Base-by-base conservation (phyloP, 139 green algal genomes). In the Volvox reticuliferus region DNA sequence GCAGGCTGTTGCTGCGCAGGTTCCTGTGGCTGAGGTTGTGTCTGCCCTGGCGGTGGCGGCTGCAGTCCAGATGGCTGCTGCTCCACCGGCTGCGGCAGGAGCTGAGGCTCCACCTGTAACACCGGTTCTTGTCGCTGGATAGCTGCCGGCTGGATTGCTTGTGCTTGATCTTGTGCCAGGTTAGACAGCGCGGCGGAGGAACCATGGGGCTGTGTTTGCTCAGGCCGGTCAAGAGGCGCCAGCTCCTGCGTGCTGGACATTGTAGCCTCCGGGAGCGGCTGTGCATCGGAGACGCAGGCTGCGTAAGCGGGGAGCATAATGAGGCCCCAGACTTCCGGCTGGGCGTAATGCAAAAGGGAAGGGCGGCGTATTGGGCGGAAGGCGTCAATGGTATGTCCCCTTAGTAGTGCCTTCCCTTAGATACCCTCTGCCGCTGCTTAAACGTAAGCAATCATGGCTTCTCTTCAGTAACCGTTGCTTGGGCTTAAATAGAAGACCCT, bases 251-350 rank as follows among this genome's bases (percentile, higher is more conserved):
- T 65, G 35, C 63, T 19, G 14, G 77, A n/a, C 30, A 24, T 21
- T 68, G 19, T 33, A 67, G 36, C 75, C 75, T 73, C 65, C 44
- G 44, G 5, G 44, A 55, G 44, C 44, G 44, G 44, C 44, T 55
- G 44, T 55, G 9, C 44, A 55, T 55, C 5, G 44, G 44, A 55
- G 44, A 55, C 44, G 44, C 44, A 5, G 44, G 44, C 44, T 55
- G 44, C 5, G 44, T 55, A 55, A 55, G 44, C 22, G 0, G 78
- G 78, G 3, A 84, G 37, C 36, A 84, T 32, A 26, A 37, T 84
- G 36, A 84, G 78, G 22, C 36, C 78, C 78, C 78, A 84, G 0
- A 26, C 78, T 35, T 84, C 35, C 20, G 20, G 78, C 78, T 84
- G 78, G 24, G 36, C 0, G 36, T 32, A 1, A 26, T 35, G 76